Percentiles rank a stretch among this genome's conserved stretches.
Conservation (phyloP, 805 yeast genomes). For the Maudiozyma turicensis region DNA sequence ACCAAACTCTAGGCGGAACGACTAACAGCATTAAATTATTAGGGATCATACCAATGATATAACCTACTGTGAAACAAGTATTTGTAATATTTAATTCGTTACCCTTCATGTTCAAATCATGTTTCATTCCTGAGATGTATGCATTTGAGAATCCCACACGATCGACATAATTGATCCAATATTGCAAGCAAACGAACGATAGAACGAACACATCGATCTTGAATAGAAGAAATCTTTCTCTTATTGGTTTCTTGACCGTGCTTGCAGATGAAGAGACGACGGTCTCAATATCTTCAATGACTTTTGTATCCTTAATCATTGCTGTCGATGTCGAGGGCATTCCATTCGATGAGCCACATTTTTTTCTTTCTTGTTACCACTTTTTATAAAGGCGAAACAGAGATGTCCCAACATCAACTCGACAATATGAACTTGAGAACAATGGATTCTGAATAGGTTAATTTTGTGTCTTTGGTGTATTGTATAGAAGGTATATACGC, state of each 20-base stretch:
- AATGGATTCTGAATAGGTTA: too few species aligned
- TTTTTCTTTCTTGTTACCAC: not conserved
- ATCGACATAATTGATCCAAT: slow-evolving; percentile 46
- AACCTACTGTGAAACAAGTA: slow-evolving; percentile 52
- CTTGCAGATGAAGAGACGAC: not conserved
- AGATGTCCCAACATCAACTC: too few species aligned
- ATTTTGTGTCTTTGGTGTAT: too few species aligned
- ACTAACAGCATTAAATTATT: slow-evolving; percentile 43
- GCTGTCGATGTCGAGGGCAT: not conserved
- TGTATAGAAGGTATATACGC: too few species aligned
- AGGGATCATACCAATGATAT: slow-evolving; percentile 53
- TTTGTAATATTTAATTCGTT: slow-evolving; percentile 42
- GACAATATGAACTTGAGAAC: too few species aligned
- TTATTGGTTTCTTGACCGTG: slow-evolving; percentile 1
- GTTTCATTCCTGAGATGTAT: slow-evolving; percentile 60
- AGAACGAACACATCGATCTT: slow-evolving; percentile 27
- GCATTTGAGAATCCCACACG: slow-evolving; percentile 48
- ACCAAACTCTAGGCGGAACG: slow-evolving; percentile 48
- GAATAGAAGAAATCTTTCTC: slow-evolving; percentile 14
- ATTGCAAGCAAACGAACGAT: slow-evolving; percentile 28
- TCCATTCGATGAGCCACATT: not conserved
- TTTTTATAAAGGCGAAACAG: too few species aligned
- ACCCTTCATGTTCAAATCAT: slow-evolving; percentile 40
- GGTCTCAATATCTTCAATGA: not conserved
- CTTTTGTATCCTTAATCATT: not conserved